Evolutionary conservation across 495 filamentous ascomycete species (phyloP), one percentile per base, ranked within the genome.

Genomic region (Cryomyces minteri): DNA sequence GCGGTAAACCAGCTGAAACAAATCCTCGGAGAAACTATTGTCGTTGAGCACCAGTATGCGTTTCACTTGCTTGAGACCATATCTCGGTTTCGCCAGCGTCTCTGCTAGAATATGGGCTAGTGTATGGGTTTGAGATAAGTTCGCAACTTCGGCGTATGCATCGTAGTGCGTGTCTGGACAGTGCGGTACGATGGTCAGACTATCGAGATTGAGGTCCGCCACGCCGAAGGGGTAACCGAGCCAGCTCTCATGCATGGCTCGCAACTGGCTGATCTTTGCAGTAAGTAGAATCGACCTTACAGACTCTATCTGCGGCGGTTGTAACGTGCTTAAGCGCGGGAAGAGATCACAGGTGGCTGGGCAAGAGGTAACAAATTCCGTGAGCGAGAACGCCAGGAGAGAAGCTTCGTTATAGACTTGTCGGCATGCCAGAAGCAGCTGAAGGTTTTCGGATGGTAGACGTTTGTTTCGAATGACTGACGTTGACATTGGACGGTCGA

Each of bases 331-430:
- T 4, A 38, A 28, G 42, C 14, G 48, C 28, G 29, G n/a, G 28
- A 4, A 6, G 43, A 52, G 48, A 45, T 31, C 7, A 6, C 41
- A 25, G 10, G 51, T 40, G 31, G 6, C 1, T 30, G 18, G 43
- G 11, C 8, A n/a, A 8, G 41, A 51, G 5, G 49, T 51, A 42
- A 6, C 6, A 44, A 57, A 57, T 39, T 48, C n/a, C 0, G 48
- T 44, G 1, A 39, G 5, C 40, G 45, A 40, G 25, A 51, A 41
- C 31, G 54, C 54, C 42, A 57, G 42, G 40, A 47, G 49, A 31
- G 44, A 38, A 5, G 78, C 69, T 51, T 94, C 84, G 58, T 88
- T 87, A 64, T 90, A 93, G 58, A 94, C 79, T 54, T 84, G 92
- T 56, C 92, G 85, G 60, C 84, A 92, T 5, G 87, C 84, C 14